A percentile compares a stretch with the other conserved stretches of the same genome.
Conservation (phyloP, 176 grass and related monocot species). For the Zoysia pacifica region DNA sequence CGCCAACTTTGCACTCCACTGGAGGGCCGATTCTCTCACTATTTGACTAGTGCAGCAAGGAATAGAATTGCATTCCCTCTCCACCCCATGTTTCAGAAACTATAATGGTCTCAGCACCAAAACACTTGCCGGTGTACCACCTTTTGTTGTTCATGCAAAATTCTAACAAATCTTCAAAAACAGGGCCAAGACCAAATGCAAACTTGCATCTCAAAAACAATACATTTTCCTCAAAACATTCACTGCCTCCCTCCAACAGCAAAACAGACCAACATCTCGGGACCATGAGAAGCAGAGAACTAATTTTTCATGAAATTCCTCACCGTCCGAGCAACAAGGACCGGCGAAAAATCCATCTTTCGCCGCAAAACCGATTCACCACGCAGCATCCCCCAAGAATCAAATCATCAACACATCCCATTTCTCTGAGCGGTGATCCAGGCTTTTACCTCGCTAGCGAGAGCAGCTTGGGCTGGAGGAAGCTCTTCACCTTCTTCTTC, state of each 20-base stretch:
- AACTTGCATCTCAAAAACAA: background rate
- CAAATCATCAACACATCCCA: constrained; percentile 21
- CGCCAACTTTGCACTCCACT: constrained; percentile 40
- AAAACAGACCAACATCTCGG: constrained; percentile 30
- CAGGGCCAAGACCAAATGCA: background rate
- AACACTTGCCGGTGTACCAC: background rate
- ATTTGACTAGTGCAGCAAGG: constrained; percentile 34
- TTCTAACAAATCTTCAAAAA: background rate
- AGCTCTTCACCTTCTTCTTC: constrained; percentile 96
- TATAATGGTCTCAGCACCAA: constrained; percentile 25
- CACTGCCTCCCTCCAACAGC: constrained; percentile 7
- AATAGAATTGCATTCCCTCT: constrained; percentile 52
- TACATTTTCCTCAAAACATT: constrained; percentile 5
- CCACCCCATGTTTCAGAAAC: constrained; percentile 2
- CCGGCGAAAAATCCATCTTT: background rate
- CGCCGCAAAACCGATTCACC: constrained; percentile 17
- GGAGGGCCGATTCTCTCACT: constrained; percentile 32
- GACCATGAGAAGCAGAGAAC: constrained; percentile 23
- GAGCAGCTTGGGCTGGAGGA: constrained; percentile 86
- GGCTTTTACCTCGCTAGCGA: constrained; percentile 76
- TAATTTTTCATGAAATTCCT: constrained; percentile 17
- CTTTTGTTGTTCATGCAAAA: constrained; percentile 23
- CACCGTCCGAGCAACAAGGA: constrained; percentile 3
- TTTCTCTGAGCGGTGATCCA: constrained; percentile 25
- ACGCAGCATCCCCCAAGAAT: constrained; percentile 22